These are phyloP conservation scores for Jacaranda copaia DNA, from an alignment of 257 asterid species.

Conservation along the genomic window DNA sequence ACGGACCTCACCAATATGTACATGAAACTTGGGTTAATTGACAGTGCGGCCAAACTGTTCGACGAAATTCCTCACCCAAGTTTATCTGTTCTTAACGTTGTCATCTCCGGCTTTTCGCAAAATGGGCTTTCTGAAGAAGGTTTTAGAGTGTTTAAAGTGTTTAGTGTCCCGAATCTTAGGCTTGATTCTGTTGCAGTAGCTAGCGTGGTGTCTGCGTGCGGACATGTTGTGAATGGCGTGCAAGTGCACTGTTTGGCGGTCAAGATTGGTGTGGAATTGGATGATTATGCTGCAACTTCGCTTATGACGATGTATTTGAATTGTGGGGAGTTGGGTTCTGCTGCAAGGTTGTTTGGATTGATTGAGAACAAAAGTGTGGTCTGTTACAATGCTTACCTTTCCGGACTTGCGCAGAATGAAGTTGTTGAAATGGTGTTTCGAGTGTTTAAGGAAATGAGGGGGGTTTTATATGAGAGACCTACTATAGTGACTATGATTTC, in stretches of 20 bases:
- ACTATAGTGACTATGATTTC: constrained; percentile 64
- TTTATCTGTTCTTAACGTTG: constrained; percentile 56
- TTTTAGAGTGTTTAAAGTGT: constrained; percentile 48
- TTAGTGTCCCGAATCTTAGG: constrained; percentile 41
- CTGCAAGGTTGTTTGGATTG: constrained; percentile 58
- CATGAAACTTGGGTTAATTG: constrained; percentile 55
- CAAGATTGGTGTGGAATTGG: constrained; percentile 74
- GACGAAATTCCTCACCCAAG: constrained; percentile 75
- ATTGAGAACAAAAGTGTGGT: constrained; percentile 62
- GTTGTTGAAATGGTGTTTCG: constrained; percentile 50
- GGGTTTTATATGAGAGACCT: constrained; percentile 49
- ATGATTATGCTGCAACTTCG: constrained; percentile 67
- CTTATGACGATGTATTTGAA: constrained; percentile 75
- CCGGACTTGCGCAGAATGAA: constrained; percentile 74
- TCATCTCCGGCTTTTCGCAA: constrained; percentile 73
- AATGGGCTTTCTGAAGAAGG: constrained; percentile 60
- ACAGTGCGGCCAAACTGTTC: constrained; percentile 69
- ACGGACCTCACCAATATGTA: constrained; percentile 73
- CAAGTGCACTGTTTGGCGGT: constrained; percentile 79
- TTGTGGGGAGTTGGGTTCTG: constrained; percentile 58
- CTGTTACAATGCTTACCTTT: constrained; percentile 76
- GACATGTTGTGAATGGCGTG: constrained; percentile 45
- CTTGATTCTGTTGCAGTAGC: constrained; percentile 78
- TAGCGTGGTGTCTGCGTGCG: constrained; percentile 62
- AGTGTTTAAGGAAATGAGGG: constrained; percentile 70